Evolutionary conservation across 2,329 filamentous ascomycete species (phyloP), one percentile per base, ranked within the genome.

Genomic region (Orbilia brochopaga): DNA sequence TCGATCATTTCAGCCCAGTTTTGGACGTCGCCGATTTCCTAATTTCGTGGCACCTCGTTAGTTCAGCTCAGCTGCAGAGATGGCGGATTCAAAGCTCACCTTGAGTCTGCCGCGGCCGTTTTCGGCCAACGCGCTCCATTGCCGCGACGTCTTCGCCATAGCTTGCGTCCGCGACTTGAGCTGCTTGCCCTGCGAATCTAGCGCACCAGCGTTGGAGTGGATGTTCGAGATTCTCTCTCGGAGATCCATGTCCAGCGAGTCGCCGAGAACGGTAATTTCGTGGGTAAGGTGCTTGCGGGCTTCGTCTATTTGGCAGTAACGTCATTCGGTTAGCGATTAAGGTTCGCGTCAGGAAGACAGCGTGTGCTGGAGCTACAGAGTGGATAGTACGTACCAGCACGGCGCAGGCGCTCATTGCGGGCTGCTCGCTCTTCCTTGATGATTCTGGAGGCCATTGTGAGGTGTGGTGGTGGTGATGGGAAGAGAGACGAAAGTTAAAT

Each of bases 1-100:
- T 88, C 90, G 77, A 93, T 82, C 80, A 92, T 86, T 83, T 94
- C 90, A 21, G 90, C 89, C 90, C 90, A 94, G 79, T 92, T 92
- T 82, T 93, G 90, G 77, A 93, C 85, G 78, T 92, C 88, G 23
- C 90, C 90, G 73, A 92, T 82, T 82, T 92, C 76, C 76, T 77
- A 48, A 11, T 21, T 48, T 30, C 30, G 27, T 42, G 7, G 40
- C 11, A 52, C 10, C 50, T 72, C 51, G 70, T 58, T 19, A 40
- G 17, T 48, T 48, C 15, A 19, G 21, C 21, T 11, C 15, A 11
- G 44, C 44, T 10, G 19, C 8, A 19, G 17, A 44, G 17, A 5
- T 21, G 15, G 44, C 8, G 11, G 17, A 19, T 48, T 23, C 6
- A 17, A n/a, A 61, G 37, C 55, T 69, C 69, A 77, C 90, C 81